Percentiles rank a stretch among this genome's conserved stretches.
Conservation (phyloP, 1,139 yeast genomes). For the Candida frijolesensis region DNA sequence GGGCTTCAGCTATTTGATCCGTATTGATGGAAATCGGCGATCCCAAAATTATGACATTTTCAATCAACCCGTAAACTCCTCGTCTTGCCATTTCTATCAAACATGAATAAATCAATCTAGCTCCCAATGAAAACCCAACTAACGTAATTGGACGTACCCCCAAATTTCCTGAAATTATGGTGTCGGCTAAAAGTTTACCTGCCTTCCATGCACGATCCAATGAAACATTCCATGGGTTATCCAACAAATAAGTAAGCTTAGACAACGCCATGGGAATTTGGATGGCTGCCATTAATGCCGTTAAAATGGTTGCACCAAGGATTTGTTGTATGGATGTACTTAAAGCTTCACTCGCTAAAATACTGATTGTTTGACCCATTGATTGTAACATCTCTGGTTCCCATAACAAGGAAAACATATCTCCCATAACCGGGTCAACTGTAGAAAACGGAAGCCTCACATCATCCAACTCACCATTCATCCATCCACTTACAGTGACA, state of each 20-base stretch:
- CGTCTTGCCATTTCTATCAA: conserved; percentile 80
- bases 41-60: conserved; percentile 87
- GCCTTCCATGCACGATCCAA: conserved; percentile 97
- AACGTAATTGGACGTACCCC: conserved; percentile 93
- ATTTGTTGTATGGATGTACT: conserved; percentile 94
- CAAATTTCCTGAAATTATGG: conserved; percentile 79
- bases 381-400: conserved; percentile 97
- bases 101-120: conserved; percentile 90
- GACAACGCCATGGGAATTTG: conserved; percentile 92
- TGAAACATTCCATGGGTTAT: conserved; percentile 98
- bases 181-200: conserved; percentile 89
- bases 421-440: conserved; percentile 97
- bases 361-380: conserved; percentile 93
- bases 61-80: conserved; percentile 87
- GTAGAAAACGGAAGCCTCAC: conserved; percentile 95
- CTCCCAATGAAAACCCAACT: conserved; percentile 93
- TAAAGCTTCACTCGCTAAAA: conserved; percentile 90
- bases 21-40: conserved; percentile 80
- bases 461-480: conserved; percentile 94
- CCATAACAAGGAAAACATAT: conserved; percentile 88
- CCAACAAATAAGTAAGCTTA: conserved; percentile 84
- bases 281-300: conserved; percentile 95
- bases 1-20: conserved; percentile 77
- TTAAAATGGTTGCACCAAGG: conserved; percentile 85
- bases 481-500: conserved; percentile 97